phyloP scores from a whole-genome alignment of 805 yeast genomes.

The Wickerhamomyces canadensis region DNA sequence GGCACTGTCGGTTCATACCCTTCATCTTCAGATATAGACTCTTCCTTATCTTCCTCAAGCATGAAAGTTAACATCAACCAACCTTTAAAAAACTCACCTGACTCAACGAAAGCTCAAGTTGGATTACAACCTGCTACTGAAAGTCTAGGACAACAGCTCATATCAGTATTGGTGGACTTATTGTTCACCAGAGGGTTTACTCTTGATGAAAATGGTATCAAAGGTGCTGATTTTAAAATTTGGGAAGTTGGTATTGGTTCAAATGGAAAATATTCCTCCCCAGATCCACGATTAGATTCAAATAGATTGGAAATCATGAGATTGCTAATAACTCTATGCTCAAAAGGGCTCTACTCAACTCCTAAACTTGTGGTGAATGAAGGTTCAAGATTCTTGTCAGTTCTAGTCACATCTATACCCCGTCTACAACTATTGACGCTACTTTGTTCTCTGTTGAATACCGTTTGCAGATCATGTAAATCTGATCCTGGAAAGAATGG shows the following conservation, averaged over 20 bases:
- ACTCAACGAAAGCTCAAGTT: constrained; percentile 14
- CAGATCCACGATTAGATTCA: constrained; percentile 43
- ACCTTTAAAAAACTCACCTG: constrained; percentile 7
- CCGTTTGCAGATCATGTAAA: constrained; percentile 46
- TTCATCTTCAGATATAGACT: constrained; percentile 15
- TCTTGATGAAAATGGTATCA: constrained; percentile 22
- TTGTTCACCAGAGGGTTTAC: constrained; percentile 57
- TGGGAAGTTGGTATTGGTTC: constrained; percentile 84
- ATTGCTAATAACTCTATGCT: constrained; percentile 53
- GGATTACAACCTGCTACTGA: constrained; percentile 7
- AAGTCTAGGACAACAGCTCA: constrained; percentile 31
- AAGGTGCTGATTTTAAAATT: constrained; percentile 34
- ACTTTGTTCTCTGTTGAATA: constrained; percentile 67
- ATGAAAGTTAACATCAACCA: constrained; percentile 16
- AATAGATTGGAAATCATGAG: constrained; percentile 66
- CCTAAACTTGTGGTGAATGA: constrained; percentile 35
- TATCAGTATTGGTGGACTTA: constrained; percentile 37
- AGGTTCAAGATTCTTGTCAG: constrained; percentile 61
- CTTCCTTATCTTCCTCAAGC: constrained; percentile 13
- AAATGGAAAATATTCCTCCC: constrained; percentile 26
- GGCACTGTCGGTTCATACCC: constrained; percentile 26
- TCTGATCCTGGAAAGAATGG: constrained; percentile 38
- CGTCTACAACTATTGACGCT: constrained; percentile 42
- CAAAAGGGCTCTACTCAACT: constrained; percentile 51
- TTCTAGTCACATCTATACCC: constrained; percentile 45